These are phyloP conservation scores for Dryadomyces quercivorus DNA, from an alignment of 2,329 filamentous ascomycete species.

Conservation along the genomic window DNA sequence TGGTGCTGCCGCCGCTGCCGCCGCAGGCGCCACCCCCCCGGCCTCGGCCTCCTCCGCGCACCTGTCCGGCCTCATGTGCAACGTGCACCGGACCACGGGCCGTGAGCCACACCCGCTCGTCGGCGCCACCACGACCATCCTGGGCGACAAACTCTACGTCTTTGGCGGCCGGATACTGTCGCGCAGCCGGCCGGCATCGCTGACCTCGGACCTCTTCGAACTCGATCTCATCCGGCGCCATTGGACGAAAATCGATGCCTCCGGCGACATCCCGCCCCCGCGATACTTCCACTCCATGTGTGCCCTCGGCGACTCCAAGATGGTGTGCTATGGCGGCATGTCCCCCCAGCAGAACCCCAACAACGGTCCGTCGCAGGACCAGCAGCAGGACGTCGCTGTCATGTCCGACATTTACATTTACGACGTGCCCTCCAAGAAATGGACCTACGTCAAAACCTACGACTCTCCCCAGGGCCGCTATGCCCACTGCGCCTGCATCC, in stretches of 20 bases:
- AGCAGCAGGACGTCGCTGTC: constrained; percentile 78
- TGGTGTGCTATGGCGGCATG: constrained; percentile 98
- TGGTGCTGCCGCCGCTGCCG: constrained; percentile 20
- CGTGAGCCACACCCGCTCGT: constrained; percentile 84
- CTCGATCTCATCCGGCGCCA: constrained; percentile 82
- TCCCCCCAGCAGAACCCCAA: constrained; percentile 56
- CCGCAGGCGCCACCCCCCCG: constrained; percentile 20
- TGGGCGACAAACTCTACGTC: constrained; percentile 93
- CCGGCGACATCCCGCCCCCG: constrained; percentile 76
- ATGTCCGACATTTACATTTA: constrained; percentile 98
- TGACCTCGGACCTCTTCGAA: constrained; percentile 88
- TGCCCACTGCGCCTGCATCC: constrained; percentile 86
- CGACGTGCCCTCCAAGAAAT: constrained; percentile 69
- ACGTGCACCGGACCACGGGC: constrained; percentile 76
- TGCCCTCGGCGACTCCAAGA: constrained; percentile 81
- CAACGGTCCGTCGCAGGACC: constrained; percentile 38
- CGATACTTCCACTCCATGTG: constrained; percentile 98
- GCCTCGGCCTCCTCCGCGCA: constrained; percentile 40
- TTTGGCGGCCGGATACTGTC: constrained; percentile 88
- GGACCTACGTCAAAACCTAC: constrained; percentile 71
- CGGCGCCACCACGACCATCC: constrained; percentile 85
- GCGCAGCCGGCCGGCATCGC: constrained; percentile 60
- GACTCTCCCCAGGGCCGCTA: constrained; percentile 89
- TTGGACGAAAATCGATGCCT: constrained; percentile 81
- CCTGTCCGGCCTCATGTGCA: constrained; percentile 55